A percentile compares a stretch with the other conserved stretches of the same genome.
Conservation (phyloP, 495 filamentous ascomycete species). For the Aspergillus kassunensis region DNA sequence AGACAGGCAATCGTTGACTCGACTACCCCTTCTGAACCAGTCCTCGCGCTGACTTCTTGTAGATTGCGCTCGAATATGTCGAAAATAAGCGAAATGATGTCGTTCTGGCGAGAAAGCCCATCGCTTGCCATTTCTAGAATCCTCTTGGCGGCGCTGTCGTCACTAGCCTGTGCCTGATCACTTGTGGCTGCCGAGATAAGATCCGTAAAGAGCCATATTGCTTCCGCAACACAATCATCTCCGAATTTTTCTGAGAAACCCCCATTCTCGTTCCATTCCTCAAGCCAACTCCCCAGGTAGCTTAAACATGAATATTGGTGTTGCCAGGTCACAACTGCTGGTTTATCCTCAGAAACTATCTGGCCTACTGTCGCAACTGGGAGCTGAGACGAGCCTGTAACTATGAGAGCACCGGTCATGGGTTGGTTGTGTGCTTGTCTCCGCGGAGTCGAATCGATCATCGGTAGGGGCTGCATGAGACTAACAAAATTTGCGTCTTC, state of each 20-base stretch:
- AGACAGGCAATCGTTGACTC: conserved; percentile 68
- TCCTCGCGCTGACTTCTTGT: conserved; percentile 54
- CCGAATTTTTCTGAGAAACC: conserved; percentile 31
- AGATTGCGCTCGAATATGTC: conserved; percentile 78
- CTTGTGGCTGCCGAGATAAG: conserved; percentile 43
- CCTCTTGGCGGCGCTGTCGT: conserved; percentile 37
- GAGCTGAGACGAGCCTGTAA: conserved; percentile 40
- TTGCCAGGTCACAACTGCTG: conserved; percentile 64
- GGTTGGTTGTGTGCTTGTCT: conserved; percentile 17
- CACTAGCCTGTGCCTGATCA: conserved; percentile 21
- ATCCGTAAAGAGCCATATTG: conserved; percentile 58
- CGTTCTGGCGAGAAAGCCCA: conserved; percentile 64
- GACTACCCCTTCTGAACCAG: conserved; percentile 47
- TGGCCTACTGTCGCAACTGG: conserved; percentile 65
- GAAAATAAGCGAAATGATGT: conserved; percentile 76
- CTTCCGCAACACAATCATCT: conserved; percentile 55
- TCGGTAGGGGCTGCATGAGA: conserved; percentile 38
- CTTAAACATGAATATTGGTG: conserved; percentile 73
- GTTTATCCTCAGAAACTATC: conserved; percentile 62
- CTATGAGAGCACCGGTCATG: conserved; percentile 32
- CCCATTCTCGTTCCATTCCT: conserved; percentile 45
- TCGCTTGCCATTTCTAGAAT: conserved; percentile 71
- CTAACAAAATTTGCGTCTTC: conserved; percentile 66
- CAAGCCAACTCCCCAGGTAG: conserved; percentile 72
- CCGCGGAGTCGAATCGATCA: conserved; percentile 29